These are phyloP conservation scores for Podila horticola DNA, from an alignment of 192 early-diverging fungal species.

Conservation along the genomic window DNA sequence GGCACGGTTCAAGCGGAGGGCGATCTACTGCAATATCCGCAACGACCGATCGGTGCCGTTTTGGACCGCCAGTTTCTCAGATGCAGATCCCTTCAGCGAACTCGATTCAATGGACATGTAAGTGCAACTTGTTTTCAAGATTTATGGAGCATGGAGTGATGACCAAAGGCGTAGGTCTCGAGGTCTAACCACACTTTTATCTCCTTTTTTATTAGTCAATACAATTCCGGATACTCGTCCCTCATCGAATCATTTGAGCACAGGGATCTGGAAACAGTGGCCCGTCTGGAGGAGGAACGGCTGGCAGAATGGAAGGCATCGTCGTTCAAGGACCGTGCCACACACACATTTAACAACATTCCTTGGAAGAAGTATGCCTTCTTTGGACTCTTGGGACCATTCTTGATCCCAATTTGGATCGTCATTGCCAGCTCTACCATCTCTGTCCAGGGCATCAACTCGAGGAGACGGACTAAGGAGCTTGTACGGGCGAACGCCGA, in stretches of 20 bases:
- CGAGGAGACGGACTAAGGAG: constrained; percentile 38
- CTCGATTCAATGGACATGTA: constrained; percentile 59
- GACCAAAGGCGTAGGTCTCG: too few species aligned
- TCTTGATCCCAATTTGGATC: constrained; percentile 54
- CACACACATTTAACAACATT: constrained; percentile 2
- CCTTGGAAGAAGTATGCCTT: constrained; percentile 42
- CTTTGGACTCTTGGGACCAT: constrained; percentile 25
- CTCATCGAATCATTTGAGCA: constrained; percentile 50
- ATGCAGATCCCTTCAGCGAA: constrained; percentile 56
- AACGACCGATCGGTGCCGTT: constrained; percentile 69
- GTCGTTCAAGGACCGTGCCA: constrained; percentile 7
- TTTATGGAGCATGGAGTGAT: not conserved
- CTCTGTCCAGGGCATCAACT: constrained; percentile 47
- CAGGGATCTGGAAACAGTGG: constrained; percentile 14
- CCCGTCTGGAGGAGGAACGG: constrained; percentile 13
- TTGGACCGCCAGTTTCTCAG: constrained; percentile 67
- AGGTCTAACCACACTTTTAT: not conserved
- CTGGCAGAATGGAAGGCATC: constrained; percentile 8
- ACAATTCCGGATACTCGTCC: constrained; percentile 34
- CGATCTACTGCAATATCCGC: constrained; percentile 58
- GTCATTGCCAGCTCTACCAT: constrained; percentile 46
- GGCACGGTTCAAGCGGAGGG: constrained; percentile 51
- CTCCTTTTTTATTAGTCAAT: constrained; percentile 25
- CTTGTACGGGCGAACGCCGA: not conserved
- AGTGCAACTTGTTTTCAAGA: constrained; percentile 7